Evolutionary conservation across 805 yeast genomes (phyloP).

Genomic region (Candida patagonica): DNA sequence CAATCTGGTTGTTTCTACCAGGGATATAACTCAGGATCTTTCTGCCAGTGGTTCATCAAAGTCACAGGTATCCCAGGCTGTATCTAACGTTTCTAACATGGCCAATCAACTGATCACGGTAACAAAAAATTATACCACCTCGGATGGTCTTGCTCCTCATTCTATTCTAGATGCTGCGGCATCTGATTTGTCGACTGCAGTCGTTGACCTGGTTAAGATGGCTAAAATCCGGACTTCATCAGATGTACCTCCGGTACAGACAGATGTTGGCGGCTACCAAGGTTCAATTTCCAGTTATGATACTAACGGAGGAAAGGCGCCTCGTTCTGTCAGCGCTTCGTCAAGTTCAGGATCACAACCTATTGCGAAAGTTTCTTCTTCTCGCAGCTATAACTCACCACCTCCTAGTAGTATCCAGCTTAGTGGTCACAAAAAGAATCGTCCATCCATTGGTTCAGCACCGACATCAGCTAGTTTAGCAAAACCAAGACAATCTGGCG

Average conservation of each 20-base stretch:
- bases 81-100: slow-evolving; percentile 47
- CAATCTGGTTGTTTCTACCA: slow-evolving; percentile 26
- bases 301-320: neutral
- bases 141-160: slow-evolving; percentile 56
- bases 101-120: slow-evolving; percentile 69
- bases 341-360: neutral
- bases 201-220: slow-evolving; percentile 32
- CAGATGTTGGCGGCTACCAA: neutral
- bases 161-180: slow-evolving; percentile 66
- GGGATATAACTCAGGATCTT: slow-evolving; percentile 21
- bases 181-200: slow-evolving; percentile 58
- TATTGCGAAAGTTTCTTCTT: no score
- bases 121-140: slow-evolving; percentile 61
- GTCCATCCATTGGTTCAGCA: neutral
- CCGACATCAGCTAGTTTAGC: slow-evolving; percentile 5
- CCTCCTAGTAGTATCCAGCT: neutral
- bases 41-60: slow-evolving; percentile 13
- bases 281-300: neutral
- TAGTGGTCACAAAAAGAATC: neutral
- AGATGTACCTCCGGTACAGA: neutral
- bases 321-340: neutral
- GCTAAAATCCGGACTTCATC: slow-evolving; percentile 18
- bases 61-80: slow-evolving; percentile 19
- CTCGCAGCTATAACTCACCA: neutral
- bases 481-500: neutral